A percentile compares a stretch with the other conserved stretches of the same genome.
phyloP scores from a whole-genome alignment of 2,329 filamentous ascomycete species.

The Aphanocladium album region DNA sequence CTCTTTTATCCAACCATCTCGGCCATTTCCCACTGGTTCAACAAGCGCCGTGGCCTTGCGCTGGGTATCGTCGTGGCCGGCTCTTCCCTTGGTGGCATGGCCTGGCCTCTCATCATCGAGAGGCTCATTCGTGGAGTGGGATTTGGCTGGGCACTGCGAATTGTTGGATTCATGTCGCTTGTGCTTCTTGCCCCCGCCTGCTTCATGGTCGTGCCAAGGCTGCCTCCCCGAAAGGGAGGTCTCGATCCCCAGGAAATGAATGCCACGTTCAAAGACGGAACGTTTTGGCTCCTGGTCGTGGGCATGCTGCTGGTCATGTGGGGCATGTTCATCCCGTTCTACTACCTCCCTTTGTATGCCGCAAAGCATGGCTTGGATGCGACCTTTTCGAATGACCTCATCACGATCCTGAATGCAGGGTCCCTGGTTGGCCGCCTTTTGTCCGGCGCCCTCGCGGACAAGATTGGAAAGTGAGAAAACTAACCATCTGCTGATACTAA shows the following conservation, averaged over 20 bases:
- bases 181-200: not conserved
- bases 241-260: not conserved
- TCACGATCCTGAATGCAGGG: not conserved
- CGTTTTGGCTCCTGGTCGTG: not conserved
- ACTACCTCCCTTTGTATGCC: not conserved
- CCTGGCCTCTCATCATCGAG: slow-evolving; percentile 24
- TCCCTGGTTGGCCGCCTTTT: not conserved
- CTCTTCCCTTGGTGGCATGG: slow-evolving; percentile 25
- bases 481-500: too few species aligned
- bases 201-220: not conserved
- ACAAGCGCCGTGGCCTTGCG: slow-evolving; percentile 23
- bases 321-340: not conserved
- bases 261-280: not conserved
- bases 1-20: slow-evolving; percentile 28
- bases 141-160: not conserved
- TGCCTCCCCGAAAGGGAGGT: not conserved
- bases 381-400: not conserved
- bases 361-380: not conserved
- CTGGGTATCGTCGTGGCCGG: slow-evolving; percentile 26
- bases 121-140: slow-evolving; percentile 8
- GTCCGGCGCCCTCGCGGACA: not conserved
- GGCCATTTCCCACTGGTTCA: slow-evolving; percentile 27
- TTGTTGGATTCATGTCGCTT: not conserved
- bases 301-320: not conserved
- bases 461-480: not conserved